These are phyloP conservation scores for Colletotrichum tabaci DNA, from an alignment of 2,329 filamentous ascomycete genomes.

Conservation along the genomic window DNA sequence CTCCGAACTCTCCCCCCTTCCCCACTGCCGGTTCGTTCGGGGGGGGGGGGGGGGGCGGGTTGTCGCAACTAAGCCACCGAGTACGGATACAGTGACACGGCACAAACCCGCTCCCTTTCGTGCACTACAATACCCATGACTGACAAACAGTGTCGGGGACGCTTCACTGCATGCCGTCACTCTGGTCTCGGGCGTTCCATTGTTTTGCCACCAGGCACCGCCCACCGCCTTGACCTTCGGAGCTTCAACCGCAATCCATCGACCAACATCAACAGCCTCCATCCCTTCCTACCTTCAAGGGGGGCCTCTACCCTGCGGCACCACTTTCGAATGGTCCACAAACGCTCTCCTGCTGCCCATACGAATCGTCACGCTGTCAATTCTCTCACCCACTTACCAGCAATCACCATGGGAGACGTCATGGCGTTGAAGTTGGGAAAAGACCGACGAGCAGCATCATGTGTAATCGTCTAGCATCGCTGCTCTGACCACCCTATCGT, in stretches of 20 bases:
- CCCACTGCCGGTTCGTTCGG: background rate
- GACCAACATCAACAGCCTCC: constrained; percentile 5
- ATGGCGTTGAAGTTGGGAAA: background rate
- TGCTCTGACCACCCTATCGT: background rate
- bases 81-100: background rate
- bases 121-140: constrained; percentile 2
- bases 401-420: background rate
- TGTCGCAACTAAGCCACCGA: background rate
- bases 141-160: constrained; percentile 12
- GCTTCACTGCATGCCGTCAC: constrained; percentile 27
- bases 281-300: constrained; percentile 11
- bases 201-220: constrained; percentile 37
- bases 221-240: constrained; percentile 20
- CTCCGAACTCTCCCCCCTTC: background rate
- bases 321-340: constrained; percentile 3
- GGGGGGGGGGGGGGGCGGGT: too few relatives aligned
- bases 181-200: constrained; percentile 9
- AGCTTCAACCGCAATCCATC: background rate
- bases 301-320: constrained; percentile 16
- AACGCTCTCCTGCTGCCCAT: constrained; percentile 2
- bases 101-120: background rate
- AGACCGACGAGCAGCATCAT: background rate
- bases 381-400: background rate
- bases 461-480: background rate
- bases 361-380: background rate